Evolutionary conservation across 768 basidiomycete species (phyloP).

Genomic region (Kwoniella bestiolae): DNA sequence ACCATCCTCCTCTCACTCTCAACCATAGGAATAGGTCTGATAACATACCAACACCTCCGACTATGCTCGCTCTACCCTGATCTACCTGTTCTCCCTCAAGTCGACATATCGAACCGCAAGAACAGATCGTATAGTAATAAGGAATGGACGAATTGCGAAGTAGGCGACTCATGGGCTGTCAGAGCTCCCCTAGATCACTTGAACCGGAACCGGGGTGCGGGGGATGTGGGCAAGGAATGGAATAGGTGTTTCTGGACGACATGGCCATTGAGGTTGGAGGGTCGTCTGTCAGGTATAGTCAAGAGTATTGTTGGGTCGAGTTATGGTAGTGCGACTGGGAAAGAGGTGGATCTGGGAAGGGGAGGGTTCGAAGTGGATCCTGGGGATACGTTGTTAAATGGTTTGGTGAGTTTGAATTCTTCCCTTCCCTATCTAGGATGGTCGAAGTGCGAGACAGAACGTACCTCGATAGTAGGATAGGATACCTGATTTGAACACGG

Average conservation of each 20-base stretch:
- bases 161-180: slow-evolving; percentile 18
- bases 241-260: slow-evolving; percentile 10
- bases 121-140: not conserved
- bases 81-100: not conserved
- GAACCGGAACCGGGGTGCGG: not conserved
- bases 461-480: no score
- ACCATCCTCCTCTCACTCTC: not conserved
- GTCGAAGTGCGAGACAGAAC: no score
- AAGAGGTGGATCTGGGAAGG: not conserved
- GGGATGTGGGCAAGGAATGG: slow-evolving; percentile 5
- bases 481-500: no score
- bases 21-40: not conserved
- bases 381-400: slow-evolving; percentile 9
- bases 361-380: not conserved
- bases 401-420: slow-evolving; percentile 19
- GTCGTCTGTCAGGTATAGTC: not conserved
- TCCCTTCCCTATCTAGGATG: no score
- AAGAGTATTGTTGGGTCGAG: not conserved
- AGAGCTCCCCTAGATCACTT: not conserved
- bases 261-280: slow-evolving; percentile 3
- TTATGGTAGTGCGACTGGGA: not conserved
- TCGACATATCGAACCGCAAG: not conserved
- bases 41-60: not conserved
- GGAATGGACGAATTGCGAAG: slow-evolving; percentile 3
- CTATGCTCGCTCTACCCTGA: not conserved